These are phyloP conservation scores for Mycosarcoma maydis DNA, from an alignment of 1,284 basidiomycete species.

Conservation along the genomic window DNA sequence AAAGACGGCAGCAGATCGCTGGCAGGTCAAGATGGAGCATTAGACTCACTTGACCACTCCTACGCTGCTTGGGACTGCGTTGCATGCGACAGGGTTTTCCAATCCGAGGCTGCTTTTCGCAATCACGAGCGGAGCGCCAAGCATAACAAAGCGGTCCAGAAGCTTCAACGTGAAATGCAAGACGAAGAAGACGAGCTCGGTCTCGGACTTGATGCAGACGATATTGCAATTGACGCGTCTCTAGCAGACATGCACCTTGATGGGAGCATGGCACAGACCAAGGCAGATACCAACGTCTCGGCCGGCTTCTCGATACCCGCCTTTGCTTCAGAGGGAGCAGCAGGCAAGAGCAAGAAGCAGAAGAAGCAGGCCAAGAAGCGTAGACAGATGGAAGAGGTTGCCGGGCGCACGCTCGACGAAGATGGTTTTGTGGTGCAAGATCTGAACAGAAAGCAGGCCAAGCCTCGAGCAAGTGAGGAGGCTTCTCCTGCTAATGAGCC, in stretches of 20 bases:
- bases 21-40: slow-evolving; percentile 2
- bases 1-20: slow-evolving; percentile 14
- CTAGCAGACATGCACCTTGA: slow-evolving; percentile 34
- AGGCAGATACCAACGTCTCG: slow-evolving; percentile 14
- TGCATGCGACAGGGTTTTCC: slow-evolving; percentile 90
- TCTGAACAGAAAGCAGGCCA: slow-evolving; percentile 30
- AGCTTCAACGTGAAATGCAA: slow-evolving; percentile 78
- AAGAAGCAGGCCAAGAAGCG: slow-evolving; percentile 54
- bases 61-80: slow-evolving; percentile 83
- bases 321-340: slow-evolving; percentile 13
- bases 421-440: slow-evolving; percentile 49
- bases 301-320: slow-evolving; percentile 44
- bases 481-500: neutral
- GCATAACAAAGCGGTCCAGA: slow-evolving; percentile 75
- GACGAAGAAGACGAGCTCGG: slow-evolving; percentile 79
- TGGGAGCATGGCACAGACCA: slow-evolving; percentile 8
- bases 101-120: slow-evolving; percentile 91
- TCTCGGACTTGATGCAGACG: slow-evolving; percentile 32
- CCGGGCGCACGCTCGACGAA: slow-evolving; percentile 28
- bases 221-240: slow-evolving; percentile 27
- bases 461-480: slow-evolving; percentile 12
- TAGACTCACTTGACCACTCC: slow-evolving; percentile 14
- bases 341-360: slow-evolving; percentile 54
- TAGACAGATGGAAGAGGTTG: slow-evolving; percentile 44
- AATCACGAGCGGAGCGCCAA: slow-evolving; percentile 97